Evolutionary conservation across 345 rosid genomes (phyloP).

Genomic region (Populus euphratica): DNA sequence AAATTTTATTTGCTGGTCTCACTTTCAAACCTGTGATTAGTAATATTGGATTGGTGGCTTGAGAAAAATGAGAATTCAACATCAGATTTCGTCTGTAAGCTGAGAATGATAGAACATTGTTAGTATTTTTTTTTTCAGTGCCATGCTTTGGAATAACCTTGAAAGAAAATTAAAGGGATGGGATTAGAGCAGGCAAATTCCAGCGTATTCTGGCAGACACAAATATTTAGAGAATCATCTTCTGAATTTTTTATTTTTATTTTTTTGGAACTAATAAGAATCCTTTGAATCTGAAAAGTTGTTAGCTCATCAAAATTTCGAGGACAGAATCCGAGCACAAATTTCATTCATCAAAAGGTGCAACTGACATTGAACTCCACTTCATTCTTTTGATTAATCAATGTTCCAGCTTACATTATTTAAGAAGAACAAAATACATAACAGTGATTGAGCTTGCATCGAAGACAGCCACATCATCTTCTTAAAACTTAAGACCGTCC

Average conservation of each 20-base stretch:
- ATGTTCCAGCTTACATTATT: neutral
- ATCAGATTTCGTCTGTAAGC: too few species aligned
- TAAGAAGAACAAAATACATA: neutral
- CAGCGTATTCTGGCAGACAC: neutral
- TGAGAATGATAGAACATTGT: too few species aligned
- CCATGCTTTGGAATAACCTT: neutral
- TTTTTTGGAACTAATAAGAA: too few species aligned
- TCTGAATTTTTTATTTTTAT: too few species aligned
- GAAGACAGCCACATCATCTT: neutral
- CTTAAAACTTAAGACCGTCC: conserved; percentile 37
- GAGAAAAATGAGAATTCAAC: neutral
- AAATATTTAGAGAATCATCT: too few species aligned
- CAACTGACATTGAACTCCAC: neutral
- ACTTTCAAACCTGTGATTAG: too few species aligned
- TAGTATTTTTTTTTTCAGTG: too few species aligned
- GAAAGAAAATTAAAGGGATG: neutral
- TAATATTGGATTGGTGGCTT: neutral
- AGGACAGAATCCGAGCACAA: neutral
- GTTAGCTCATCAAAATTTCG: too few species aligned
- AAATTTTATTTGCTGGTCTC: too few species aligned
- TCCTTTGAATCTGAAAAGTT: too few species aligned
- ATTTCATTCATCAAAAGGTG: neutral
- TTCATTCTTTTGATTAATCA: neutral
- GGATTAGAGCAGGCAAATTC: neutral
- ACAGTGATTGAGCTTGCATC: neutral